Conservation (phyloP, 306 rosid species). For the Phaseolus lunatus region DNA sequence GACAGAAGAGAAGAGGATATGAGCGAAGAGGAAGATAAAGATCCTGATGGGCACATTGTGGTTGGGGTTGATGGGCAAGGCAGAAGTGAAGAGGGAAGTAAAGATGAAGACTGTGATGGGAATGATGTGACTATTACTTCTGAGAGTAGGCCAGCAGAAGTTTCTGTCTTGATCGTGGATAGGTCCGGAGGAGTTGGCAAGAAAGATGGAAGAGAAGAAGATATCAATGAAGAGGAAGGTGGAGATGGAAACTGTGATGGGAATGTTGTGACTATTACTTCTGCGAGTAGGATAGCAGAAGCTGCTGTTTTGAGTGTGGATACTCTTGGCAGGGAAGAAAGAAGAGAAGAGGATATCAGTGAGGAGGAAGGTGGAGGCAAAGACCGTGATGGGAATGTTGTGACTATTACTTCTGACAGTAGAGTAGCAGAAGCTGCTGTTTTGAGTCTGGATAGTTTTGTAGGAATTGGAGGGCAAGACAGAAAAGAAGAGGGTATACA, state of each 20-base stretch:
- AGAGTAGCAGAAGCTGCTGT: conserved; percentile 8
- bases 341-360: neutral
- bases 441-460: neutral
- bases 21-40: neutral
- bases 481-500: neutral
- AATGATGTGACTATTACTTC: conserved; percentile 27
- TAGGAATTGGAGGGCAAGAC: neutral
- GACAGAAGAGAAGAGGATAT: neutral
- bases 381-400: conserved; percentile 42
- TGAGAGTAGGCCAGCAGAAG: neutral
- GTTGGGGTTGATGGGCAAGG: neutral
- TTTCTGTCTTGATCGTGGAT: conserved; percentile 18
- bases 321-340: neutral
- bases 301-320: conserved; percentile 15
- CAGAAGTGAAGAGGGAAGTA: conserved; percentile 29
- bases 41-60: neutral
- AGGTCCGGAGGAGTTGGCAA: neutral
- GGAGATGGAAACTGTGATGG: conserved; percentile 39
- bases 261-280: conserved; percentile 28
- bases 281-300: neutral
- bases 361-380: neutral
- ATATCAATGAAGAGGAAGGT: conserved; percentile 16
- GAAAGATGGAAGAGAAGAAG: neutral
- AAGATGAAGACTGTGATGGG: conserved; percentile 25
- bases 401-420: neutral